A percentile compares a stretch with the other conserved stretches of the same genome.
phyloP scores from a whole-genome alignment of 108 stramenopile species.

The Conticribra weissflogii region DNA sequence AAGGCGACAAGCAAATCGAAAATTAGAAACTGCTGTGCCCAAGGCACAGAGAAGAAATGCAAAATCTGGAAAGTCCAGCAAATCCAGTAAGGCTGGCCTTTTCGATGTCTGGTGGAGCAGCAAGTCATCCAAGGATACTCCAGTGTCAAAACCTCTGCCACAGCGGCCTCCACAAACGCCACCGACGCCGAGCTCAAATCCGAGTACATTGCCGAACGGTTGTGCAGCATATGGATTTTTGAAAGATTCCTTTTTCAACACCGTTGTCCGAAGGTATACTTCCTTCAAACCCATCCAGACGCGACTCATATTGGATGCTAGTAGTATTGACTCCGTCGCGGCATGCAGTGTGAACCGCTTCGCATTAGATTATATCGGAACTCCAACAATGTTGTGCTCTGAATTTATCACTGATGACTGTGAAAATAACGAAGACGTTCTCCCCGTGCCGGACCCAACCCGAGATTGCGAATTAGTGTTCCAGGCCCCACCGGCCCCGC shows the following conservation, averaged over 20 bases:
- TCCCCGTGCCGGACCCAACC: neutral
- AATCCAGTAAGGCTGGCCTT: neutral
- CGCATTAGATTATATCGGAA: neutral
- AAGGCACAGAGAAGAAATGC: neutral
- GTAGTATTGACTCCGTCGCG: neutral
- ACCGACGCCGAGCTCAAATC: too few relatives aligned
- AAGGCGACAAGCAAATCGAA: neutral
- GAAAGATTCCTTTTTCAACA: neutral
- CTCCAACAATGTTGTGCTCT: neutral
- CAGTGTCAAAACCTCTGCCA: too few relatives aligned
- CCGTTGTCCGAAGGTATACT: slow-evolving; percentile 1
- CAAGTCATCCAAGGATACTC: neutral
- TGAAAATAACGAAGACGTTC: neutral
- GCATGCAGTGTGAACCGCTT: slow-evolving; percentile 6
- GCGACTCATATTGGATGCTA: neutral
- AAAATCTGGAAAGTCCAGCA: neutral
- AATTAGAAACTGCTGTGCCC: neutral
- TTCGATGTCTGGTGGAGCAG: neutral
- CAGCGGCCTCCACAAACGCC: neutral
- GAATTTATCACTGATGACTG: neutral
- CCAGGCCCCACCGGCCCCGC: too few relatives aligned
- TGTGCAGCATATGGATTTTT: slow-evolving; percentile 2
- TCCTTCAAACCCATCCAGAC: neutral
- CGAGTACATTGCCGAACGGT: neutral
- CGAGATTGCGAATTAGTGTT: neutral